These are phyloP conservation scores for Aspergillus sojae DNA, from an alignment of 2,329 filamentous ascomycete genomes.

Conservation along the genomic window DNA sequence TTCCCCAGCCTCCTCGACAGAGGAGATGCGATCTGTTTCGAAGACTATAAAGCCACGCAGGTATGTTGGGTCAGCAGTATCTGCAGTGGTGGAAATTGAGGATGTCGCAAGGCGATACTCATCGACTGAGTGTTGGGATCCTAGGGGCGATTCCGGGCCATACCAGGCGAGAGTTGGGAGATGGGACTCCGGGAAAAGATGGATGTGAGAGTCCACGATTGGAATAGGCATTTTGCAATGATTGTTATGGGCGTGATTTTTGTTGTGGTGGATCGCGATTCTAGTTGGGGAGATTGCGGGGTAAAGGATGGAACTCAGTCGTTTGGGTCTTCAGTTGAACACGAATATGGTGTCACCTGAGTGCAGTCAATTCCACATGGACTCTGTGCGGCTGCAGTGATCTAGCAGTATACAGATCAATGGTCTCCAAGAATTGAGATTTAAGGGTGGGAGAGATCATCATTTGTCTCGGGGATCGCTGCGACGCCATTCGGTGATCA, in stretches of 20 bases:
- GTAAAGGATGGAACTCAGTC: not conserved
- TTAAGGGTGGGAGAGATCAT: not conserved
- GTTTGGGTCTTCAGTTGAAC: not conserved
- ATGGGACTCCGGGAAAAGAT: conserved; percentile 76
- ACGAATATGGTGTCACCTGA: not conserved
- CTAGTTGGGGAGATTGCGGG: not conserved
- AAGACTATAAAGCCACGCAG: conserved; percentile 77
- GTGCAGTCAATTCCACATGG: not conserved
- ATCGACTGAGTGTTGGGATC: conserved; percentile 64
- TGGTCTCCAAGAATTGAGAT: not conserved
- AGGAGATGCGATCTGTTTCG: conserved; percentile 75
- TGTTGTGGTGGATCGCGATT: not conserved
- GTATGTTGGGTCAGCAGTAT: conserved; percentile 35
- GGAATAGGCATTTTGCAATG: conserved; percentile 36
- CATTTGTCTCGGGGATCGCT: not conserved
- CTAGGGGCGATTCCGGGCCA: conserved; percentile 60
- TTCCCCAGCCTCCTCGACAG: conserved; percentile 50
- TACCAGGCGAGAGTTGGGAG: conserved; percentile 71
- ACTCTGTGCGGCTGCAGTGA: not conserved
- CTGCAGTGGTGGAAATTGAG: conserved; percentile 29
- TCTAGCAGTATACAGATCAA: not conserved
- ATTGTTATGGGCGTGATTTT: not conserved
- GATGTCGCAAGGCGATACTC: conserved; percentile 61
- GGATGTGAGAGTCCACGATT: conserved; percentile 89
- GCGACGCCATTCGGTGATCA: conserved; percentile 5